Evolutionary conservation across 2,329 filamentous ascomycete species (phyloP).

Genomic region (Mycocentrospora acerina): DNA sequence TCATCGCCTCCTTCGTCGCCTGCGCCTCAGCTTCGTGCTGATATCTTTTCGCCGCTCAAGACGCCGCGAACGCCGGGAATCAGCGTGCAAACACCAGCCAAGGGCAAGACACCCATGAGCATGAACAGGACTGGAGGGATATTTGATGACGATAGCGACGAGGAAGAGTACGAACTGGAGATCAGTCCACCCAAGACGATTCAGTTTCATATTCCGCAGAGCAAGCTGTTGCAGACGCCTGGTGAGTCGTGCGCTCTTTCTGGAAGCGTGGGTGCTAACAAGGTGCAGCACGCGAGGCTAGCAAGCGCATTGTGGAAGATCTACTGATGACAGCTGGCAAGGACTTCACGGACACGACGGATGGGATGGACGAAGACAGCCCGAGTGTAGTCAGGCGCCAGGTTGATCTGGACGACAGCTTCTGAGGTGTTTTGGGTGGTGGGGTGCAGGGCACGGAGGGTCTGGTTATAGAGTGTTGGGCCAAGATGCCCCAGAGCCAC

Average conservation of each 20-base stretch:
- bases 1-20: conserved; percentile 57
- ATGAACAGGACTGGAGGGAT: conserved; percentile 47
- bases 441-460: background rate
- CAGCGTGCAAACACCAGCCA: conserved; percentile 74
- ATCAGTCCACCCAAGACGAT: conserved; percentile 94
- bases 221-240: conserved; percentile 76
- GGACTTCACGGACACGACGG: conserved; percentile 51
- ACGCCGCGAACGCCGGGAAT: conserved; percentile 73
- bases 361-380: conserved; percentile 48
- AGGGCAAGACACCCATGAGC: conserved; percentile 45
- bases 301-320: conserved; percentile 77
- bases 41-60: conserved; percentile 77
- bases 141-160: conserved; percentile 78
- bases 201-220: conserved; percentile 77
- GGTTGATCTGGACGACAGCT: conserved; percentile 51
- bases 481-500: background rate
- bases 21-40: conserved; percentile 78
- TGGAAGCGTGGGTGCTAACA: conserved; percentile 7
- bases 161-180: conserved; percentile 52
- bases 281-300: conserved; percentile 70
- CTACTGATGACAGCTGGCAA: conserved; percentile 74
- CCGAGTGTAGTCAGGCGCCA: conserved; percentile 51
- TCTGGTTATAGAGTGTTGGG: background rate
- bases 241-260: conserved; percentile 50
- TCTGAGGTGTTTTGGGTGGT: conserved; percentile 29